These are phyloP conservation scores for Arthrobotrys sinensis DNA, from an alignment of 2,329 filamentous ascomycete genomes.

Conservation along the genomic window DNA sequence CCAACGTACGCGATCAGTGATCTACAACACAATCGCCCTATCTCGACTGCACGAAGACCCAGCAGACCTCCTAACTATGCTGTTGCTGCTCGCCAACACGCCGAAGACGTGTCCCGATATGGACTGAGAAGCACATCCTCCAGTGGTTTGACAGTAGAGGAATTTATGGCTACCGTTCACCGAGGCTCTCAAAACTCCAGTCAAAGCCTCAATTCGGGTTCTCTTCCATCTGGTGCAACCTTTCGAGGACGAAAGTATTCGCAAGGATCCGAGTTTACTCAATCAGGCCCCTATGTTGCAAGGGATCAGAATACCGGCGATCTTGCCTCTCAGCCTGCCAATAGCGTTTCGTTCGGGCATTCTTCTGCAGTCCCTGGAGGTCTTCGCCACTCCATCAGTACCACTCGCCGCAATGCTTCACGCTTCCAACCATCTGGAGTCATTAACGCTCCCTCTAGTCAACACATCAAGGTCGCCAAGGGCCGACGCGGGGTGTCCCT, in stretches of 20 bases:
- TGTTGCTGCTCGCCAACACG: neutral
- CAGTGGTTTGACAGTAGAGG: constrained; percentile 18
- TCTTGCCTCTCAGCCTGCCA: neutral
- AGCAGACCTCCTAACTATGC: neutral
- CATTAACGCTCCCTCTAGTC: neutral
- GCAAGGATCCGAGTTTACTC: neutral
- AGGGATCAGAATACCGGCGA: neutral
- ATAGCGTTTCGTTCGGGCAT: neutral
- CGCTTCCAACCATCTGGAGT: neutral
- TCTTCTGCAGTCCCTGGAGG: too few species aligned
- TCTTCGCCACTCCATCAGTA: neutral
- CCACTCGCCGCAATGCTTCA: neutral
- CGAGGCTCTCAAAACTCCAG: neutral
- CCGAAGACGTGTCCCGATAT: neutral
- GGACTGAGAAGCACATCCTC: neutral
- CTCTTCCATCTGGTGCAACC: neutral
- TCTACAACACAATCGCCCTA: neutral
- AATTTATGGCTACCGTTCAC: constrained; percentile 27
- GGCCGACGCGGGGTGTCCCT: neutral
- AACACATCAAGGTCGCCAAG: neutral
- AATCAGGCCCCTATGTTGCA: neutral
- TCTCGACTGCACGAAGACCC: neutral
- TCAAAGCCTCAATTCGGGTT: neutral
- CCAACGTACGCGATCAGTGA: neutral
- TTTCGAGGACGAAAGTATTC: constrained; percentile 4